Evolutionary conservation across 345 rosid species (phyloP).

Genomic region (Gynandropsis gynandra): DNA sequence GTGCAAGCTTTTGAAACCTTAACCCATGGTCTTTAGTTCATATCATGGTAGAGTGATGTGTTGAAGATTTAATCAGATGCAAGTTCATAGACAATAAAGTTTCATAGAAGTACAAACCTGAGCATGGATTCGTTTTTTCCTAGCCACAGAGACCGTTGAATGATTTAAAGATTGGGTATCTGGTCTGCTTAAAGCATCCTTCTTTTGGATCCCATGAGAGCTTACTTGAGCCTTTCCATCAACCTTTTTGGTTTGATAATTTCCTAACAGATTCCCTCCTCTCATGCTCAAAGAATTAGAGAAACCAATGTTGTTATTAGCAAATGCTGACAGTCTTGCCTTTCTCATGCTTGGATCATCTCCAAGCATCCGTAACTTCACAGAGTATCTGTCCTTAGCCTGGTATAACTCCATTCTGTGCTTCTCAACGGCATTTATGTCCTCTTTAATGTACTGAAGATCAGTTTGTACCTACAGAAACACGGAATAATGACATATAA

Average conservation of each 20-base stretch:
- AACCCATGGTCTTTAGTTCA: slow-evolving; percentile 7
- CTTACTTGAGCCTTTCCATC: slow-evolving; percentile 64
- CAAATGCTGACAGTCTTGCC: slow-evolving; percentile 50
- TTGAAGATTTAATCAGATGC: slow-evolving; percentile 14
- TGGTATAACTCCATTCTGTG: slow-evolving; percentile 78
- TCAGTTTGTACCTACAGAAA: slow-evolving; percentile 65
- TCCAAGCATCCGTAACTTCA: slow-evolving; percentile 78
- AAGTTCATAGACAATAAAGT: slow-evolving; percentile 1
- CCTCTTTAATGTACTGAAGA: slow-evolving; percentile 86
- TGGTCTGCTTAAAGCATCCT: slow-evolving; percentile 55
- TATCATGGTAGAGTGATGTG: slow-evolving; percentile 9
- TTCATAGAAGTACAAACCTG: slow-evolving; percentile 51
- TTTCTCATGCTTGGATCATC: slow-evolving; percentile 61
- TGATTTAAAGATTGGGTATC: slow-evolving; percentile 66
- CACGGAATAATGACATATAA: slow-evolving; percentile 6
- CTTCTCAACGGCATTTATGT: slow-evolving; percentile 78
- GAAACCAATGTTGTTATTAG: slow-evolving; percentile 45
- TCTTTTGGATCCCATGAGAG: slow-evolving; percentile 64
- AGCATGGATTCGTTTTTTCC: slow-evolving; percentile 82
- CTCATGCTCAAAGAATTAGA: slow-evolving; percentile 49
- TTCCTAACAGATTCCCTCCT: slow-evolving; percentile 54
- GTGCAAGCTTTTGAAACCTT: background rate
- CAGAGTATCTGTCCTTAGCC: slow-evolving; percentile 69
- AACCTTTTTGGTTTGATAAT: slow-evolving; percentile 47
- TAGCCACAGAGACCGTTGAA: slow-evolving; percentile 57